These are phyloP conservation scores for Phlyctochytrium arcticum DNA, from an alignment of 192 early-diverging fungal genomes.

Conservation along the genomic window DNA sequence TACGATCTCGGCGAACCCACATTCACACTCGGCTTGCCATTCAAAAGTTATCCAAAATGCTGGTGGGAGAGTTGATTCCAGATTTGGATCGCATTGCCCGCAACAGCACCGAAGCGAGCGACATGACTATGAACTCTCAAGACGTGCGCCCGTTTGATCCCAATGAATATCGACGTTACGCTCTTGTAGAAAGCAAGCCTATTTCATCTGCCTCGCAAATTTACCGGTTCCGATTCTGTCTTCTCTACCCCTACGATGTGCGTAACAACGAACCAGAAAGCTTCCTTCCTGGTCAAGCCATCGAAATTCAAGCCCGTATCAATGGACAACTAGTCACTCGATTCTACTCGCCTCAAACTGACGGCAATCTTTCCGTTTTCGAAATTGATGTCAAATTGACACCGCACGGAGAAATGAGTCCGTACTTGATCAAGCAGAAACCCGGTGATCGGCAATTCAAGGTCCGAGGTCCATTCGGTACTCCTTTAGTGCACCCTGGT, in stretches of 20 bases:
- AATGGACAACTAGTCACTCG: constrained; percentile 20
- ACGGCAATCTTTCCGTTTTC: constrained; percentile 25
- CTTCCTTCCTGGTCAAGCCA: constrained; percentile 37
- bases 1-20: constrained; percentile 34
- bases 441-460: constrained; percentile 40
- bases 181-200: constrained; percentile 22
- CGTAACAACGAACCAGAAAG: constrained; percentile 16
- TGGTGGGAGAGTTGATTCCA: constrained; percentile 36
- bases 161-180: constrained; percentile 40
- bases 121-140: background rate
- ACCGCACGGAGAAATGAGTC: constrained; percentile 10
- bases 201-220: constrained; percentile 2
- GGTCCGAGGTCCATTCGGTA: constrained; percentile 43
- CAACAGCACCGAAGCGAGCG: background rate
- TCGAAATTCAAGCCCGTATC: constrained; percentile 37
- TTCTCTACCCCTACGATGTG: constrained; percentile 32
- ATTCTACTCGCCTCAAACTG: constrained; percentile 31
- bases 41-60: constrained; percentile 24
- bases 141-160: constrained; percentile 26
- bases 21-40: constrained; percentile 38
- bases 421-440: constrained; percentile 29
- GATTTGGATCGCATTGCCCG: background rate
- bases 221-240: constrained; percentile 34
- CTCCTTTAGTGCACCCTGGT: constrained; percentile 19
- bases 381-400: constrained; percentile 29